Percentiles rank a stretch among this genome's conserved stretches.
phyloP scores from a whole-genome alignment of 2,329 filamentous ascomycete genomes.

The Trichoderma semiorbis region DNA sequence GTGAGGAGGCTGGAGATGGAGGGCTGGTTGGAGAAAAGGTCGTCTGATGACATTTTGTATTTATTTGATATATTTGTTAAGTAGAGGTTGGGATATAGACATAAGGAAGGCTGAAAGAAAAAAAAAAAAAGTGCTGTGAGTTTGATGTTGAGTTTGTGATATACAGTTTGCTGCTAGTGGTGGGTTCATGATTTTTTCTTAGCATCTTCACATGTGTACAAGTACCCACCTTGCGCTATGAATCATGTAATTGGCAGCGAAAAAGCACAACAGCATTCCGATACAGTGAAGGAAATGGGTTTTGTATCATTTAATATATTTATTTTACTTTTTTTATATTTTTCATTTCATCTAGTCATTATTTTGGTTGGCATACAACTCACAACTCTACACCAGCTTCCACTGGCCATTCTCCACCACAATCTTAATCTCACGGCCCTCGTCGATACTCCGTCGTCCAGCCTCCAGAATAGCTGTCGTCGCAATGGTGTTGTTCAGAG shows the following conservation, averaged over 20 bases:
- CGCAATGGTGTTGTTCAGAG: constrained; percentile 81
- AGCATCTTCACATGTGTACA: neutral
- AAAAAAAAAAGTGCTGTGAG: neutral
- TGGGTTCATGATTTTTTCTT: neutral
- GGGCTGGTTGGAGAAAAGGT: constrained; percentile 54
- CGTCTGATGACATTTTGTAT: constrained; percentile 5
- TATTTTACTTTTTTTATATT: neutral
- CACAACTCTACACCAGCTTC: constrained; percentile 53
- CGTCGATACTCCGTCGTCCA: constrained; percentile 78
- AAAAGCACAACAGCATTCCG: neutral
- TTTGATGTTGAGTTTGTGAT: neutral
- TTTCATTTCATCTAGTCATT: constrained; percentile 15
- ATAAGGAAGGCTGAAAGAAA: neutral
- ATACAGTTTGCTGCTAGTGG: neutral
- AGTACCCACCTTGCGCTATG: neutral
- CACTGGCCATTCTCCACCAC: constrained; percentile 61
- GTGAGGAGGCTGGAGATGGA: constrained; percentile 68
- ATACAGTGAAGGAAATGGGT: neutral
- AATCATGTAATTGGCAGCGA: neutral
- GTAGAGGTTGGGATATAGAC: no score
- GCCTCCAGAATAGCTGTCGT: constrained; percentile 91
- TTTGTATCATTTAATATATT: neutral
- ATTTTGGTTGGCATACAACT: neutral
- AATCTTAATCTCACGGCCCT: constrained; percentile 75
- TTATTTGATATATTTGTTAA: neutral